Conservation (phyloP, 495 filamentous ascomycete genomes). For the Cenococcum geophilum region DNA sequence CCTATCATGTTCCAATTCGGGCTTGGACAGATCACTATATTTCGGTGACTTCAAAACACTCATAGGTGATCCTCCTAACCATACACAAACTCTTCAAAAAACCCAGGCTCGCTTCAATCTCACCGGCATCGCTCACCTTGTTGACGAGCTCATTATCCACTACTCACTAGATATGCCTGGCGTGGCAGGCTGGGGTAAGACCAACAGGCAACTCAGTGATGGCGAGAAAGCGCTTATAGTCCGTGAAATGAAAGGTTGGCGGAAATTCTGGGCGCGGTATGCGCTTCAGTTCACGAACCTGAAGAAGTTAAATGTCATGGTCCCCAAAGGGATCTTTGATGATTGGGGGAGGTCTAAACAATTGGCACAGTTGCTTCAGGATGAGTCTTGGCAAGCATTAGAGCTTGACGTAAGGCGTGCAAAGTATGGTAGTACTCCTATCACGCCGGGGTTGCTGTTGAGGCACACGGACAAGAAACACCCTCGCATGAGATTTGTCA, state of each 20-base stretch:
- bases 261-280: slow-evolving; percentile 24
- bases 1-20: slow-evolving; percentile 14
- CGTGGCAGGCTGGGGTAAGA: slow-evolving; percentile 15
- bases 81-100: slow-evolving; percentile 14
- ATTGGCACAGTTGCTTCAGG: slow-evolving; percentile 5
- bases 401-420: slow-evolving; percentile 12
- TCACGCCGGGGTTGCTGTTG: slow-evolving; percentile 6
- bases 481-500: slow-evolving; percentile 23
- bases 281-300: slow-evolving; percentile 22
- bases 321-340: slow-evolving; percentile 22
- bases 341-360: slow-evolving; percentile 13
- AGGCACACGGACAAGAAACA: slow-evolving; percentile 11
- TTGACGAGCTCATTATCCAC: slow-evolving; percentile 29
- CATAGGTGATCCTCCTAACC: slow-evolving; percentile 14
- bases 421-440: neutral
- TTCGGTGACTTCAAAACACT: slow-evolving; percentile 23
- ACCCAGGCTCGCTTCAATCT: slow-evolving; percentile 27
- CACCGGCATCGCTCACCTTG: slow-evolving; percentile 22
- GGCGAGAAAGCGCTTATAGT: slow-evolving; percentile 12
- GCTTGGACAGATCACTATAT: slow-evolving; percentile 22
- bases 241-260: slow-evolving; percentile 24
- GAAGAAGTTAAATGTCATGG: slow-evolving; percentile 19
- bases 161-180: slow-evolving; percentile 25
- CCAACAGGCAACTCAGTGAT: slow-evolving; percentile 9
- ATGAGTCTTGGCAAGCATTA: slow-evolving; percentile 21